A percentile compares a stretch with the other conserved stretches of the same genome.
These are phyloP conservation scores for Candolleomyces aberdarensis DNA, from an alignment of 768 basidiomycete genomes.

Conservation along the genomic window DNA sequence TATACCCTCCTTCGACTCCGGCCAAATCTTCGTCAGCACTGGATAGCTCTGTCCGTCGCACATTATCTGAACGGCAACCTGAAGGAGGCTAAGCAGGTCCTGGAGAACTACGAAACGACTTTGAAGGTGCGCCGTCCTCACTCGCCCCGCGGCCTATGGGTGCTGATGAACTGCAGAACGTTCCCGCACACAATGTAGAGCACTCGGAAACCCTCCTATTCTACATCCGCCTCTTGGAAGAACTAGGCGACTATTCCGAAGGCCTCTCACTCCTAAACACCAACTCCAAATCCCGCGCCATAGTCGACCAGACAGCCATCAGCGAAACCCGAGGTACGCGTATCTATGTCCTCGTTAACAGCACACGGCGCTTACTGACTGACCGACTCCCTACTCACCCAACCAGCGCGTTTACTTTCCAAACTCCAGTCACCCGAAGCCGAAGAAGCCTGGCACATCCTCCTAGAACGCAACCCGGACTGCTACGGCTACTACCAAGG, in stretches of 20 bases:
- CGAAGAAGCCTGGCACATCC: constrained; percentile 71
- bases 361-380: constrained; percentile 9
- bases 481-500: constrained; percentile 76
- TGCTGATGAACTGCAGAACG: constrained; percentile 46
- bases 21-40: constrained; percentile 82
- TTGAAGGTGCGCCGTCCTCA: constrained; percentile 54
- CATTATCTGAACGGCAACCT: constrained; percentile 80
- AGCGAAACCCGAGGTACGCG: constrained; percentile 63
- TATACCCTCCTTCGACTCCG: constrained; percentile 75
- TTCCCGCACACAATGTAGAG: constrained; percentile 77
- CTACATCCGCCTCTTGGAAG: constrained; percentile 70
- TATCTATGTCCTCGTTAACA: not conserved
- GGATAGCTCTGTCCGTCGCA: constrained; percentile 87
- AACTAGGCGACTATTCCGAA: constrained; percentile 57
- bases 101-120: constrained; percentile 68
- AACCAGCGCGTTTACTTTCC: constrained; percentile 72
- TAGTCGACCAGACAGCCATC: constrained; percentile 70
- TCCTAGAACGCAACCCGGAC: constrained; percentile 87
- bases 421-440: constrained; percentile 68
- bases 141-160: not conserved
- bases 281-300: constrained; percentile 57
- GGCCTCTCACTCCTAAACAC: constrained; percentile 63
- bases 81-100: constrained; percentile 62
- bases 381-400: no score
- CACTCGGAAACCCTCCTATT: constrained; percentile 82